Evolutionary conservation across 1,139 yeast species (phyloP).

Genomic region (Chernovozyma sophiae-reginae): DNA sequence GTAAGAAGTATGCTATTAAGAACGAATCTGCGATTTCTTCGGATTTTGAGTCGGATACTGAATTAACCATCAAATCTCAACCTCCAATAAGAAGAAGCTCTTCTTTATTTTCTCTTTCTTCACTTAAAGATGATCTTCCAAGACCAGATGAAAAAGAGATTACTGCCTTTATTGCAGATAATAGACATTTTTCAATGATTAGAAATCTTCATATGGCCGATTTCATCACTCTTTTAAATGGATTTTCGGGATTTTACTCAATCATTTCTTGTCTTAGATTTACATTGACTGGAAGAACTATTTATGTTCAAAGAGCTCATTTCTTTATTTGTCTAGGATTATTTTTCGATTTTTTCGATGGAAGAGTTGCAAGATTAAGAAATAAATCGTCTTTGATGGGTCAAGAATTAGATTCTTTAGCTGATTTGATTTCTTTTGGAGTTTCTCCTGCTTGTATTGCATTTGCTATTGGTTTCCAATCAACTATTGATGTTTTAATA

Average conservation of each 20-base stretch:
- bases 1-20: slow-evolving; percentile 11
- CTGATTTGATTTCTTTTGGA: slow-evolving; percentile 89
- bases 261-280: slow-evolving; percentile 81
- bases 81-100: slow-evolving; percentile 41
- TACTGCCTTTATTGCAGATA: slow-evolving; percentile 71
- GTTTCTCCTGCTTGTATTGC: slow-evolving; percentile 94
- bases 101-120: slow-evolving; percentile 36
- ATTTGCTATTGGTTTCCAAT: slow-evolving; percentile 82
- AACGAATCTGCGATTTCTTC: slow-evolving; percentile 35
- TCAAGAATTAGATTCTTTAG: slow-evolving; percentile 93
- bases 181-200: slow-evolving; percentile 71
- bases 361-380: slow-evolving; percentile 92
- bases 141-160: slow-evolving; percentile 75
- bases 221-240: slow-evolving; percentile 87
- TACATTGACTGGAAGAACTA: slow-evolving; percentile 60
- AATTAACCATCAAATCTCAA: slow-evolving; percentile 17
- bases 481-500: slow-evolving; percentile 73
- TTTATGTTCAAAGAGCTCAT: slow-evolving; percentile 85
- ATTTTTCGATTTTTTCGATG: slow-evolving; percentile 94
- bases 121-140: slow-evolving; percentile 40
- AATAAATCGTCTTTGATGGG: slow-evolving; percentile 93
- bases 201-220: slow-evolving; percentile 92
- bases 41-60: slow-evolving; percentile 32
- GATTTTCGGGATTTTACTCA: slow-evolving; percentile 85
- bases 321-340: slow-evolving; percentile 83